Base-by-base conservation (phyloP, 1,284 basidiomycete genomes). In the Heliocybe sulcata region DNA sequence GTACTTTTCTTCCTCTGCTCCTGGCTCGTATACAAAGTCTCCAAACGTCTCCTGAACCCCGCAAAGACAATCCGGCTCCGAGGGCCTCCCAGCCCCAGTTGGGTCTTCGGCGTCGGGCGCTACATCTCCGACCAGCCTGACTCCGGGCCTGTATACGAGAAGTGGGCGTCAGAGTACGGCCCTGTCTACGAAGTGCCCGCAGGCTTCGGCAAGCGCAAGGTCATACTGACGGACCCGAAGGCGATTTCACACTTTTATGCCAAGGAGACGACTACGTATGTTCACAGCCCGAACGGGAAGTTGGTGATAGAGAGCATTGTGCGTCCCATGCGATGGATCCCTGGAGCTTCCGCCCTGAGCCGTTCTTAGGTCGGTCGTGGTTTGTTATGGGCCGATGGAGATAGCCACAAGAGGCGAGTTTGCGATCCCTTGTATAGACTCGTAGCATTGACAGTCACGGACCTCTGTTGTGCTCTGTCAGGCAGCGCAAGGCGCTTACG, bases 181-280 rank as follows among this genome's bases (percentile, higher is more conserved):
- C 27, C 47, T 16, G 47, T 49, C 8, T 49, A 25, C 47, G 23
- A 49, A 49, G n/a, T 49, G 8, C 47, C 47, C 4, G 47, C 9
- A 14, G 47, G 23, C 4, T 62, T 84, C 19, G 79, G 79, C 0
- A 59, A 64, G 0, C 69, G 58, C 6, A 65, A 64, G 20, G 65
- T 83, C 20, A 63, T 80, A 2, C 65, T 85, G 10, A 72, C 71
- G 42, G 83, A 85, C 59, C 77, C 80, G 0, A 81, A 77, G 59
- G 82, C 82, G 0, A 67, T 79, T 31, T 67, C 74, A 0, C 79
- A 83, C 57, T 75, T 81, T 54, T 80, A 77, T 57, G 68, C 71
- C 0, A 71, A 68, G 54, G 81, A 82, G 52, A 76, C 79, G 0
- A 74, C 70, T 55, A 72, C 66, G 0, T 84, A 83, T 57, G 67